Evolutionary conservation across 2,329 filamentous ascomycete species (phyloP).

Genomic region (Colletotrichum sp.): DNA sequence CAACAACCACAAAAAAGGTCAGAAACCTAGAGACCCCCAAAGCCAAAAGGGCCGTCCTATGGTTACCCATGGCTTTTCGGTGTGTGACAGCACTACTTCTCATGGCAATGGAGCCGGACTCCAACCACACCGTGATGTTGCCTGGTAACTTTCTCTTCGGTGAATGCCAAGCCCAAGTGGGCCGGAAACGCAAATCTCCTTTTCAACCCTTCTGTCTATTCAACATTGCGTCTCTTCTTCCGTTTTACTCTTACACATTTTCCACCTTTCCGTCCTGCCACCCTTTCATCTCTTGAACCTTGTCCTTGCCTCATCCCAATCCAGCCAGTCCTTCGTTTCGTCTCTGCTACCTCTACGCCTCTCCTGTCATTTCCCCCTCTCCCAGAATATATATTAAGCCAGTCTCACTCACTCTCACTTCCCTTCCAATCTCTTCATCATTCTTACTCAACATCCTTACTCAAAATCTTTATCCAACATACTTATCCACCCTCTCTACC

Average conservation of each 20-base stretch:
- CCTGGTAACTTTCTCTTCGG: background rate
- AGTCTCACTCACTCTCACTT: background rate
- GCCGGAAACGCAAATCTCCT: background rate
- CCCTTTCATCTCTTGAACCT: background rate
- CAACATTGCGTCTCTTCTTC: background rate
- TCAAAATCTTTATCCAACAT: background rate
- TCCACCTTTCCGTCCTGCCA: background rate
- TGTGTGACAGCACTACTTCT: background rate
- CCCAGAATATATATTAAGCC: background rate
- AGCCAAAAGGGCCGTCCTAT: background rate
- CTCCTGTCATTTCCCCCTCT: background rate
- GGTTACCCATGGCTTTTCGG: background rate
- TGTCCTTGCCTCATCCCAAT: background rate
- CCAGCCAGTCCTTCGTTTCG: background rate
- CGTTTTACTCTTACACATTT: too few relatives aligned
- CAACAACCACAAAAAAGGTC: background rate
- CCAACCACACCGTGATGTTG: background rate
- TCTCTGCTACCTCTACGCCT: background rate
- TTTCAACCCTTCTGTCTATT: background rate
- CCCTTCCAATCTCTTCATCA: too few relatives aligned
- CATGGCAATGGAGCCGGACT: background rate
- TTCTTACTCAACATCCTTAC: background rate
- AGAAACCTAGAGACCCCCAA: background rate
- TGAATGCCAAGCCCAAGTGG: background rate
- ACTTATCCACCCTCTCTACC: background rate